Evolutionary conservation across 2,329 filamentous ascomycete species (phyloP), one percentile per base, ranked within the genome.

Genomic region (Colletotrichum sojae): DNA sequence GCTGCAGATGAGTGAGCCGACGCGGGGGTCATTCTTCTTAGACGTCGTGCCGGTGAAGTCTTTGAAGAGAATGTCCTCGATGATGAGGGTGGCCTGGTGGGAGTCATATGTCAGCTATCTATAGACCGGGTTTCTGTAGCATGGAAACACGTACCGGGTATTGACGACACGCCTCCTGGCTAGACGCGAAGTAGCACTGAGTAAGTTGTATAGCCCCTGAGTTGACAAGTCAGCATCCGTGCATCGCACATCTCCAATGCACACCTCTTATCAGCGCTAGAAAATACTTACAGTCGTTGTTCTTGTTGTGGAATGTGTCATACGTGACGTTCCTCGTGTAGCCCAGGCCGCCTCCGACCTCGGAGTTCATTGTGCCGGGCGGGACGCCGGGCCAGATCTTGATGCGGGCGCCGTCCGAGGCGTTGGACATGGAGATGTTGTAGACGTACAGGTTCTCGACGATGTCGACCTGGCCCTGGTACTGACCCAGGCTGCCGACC

Each of bases 401-500:
- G 81, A 93, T 92, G 66, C 91, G 88, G 0, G 91, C 91, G 36
- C 89, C 90, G 71, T 92, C 88, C 59, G 86, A 81, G 2, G 87
- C 86, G 72, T 90, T 88, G 60, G 83, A 82, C 84, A 90, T 87
- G 40, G 83, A 84, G 51, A 85, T 81, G 72, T 90, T 90, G 78
- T 85, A 88, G 63, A 91, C 86, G 73, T 90, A 88, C n/a, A 93
- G 76, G 72, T 93, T 88, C 76, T 92, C 85, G 1, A 93, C 89
- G 49, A 92, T 90, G 70, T 93, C 91, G n/a, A 86, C 85, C 71
- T 90, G 85, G 13, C 83, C 85, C 12, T 80, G 73, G 74, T 93
- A 93, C 77, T 93, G 91, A n/a, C 91, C 91, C 0, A 93, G 81
- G 0, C 89, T 91, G 5, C 91, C 91, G 16, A 93, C 89, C 6